Conservation (phyloP, 1,284 basidiomycete genomes). For the Ustilago hordei region DNA sequence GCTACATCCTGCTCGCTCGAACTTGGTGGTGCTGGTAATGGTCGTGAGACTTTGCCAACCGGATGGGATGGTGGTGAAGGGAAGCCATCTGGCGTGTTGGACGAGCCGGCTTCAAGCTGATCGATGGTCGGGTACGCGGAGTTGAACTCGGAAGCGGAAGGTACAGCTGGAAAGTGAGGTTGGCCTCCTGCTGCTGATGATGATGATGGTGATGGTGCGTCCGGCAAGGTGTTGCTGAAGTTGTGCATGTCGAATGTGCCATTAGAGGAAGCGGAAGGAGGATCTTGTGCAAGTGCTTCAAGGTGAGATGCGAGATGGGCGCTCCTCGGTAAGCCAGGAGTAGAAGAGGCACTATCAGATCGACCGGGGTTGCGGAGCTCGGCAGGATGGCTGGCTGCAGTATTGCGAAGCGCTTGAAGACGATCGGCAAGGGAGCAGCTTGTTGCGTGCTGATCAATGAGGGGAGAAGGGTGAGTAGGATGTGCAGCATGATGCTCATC, state of each 20-base stretch:
- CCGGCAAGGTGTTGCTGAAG: constrained; percentile 26
- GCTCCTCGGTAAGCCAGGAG: constrained; percentile 13
- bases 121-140: constrained; percentile 57
- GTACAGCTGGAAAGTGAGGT: constrained; percentile 34
- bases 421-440: constrained; percentile 47
- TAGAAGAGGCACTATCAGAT: constrained; percentile 23
- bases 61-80: constrained; percentile 47
- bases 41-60: constrained; percentile 39
- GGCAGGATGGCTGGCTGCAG: constrained; percentile 37
- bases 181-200: background rate
- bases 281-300: constrained; percentile 30
- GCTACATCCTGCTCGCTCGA: constrained; percentile 39
- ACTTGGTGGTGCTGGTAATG: constrained; percentile 48
- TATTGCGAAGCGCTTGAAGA: constrained; percentile 45
- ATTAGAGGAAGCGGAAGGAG: constrained; percentile 8
- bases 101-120: constrained; percentile 45
- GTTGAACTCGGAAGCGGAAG: constrained; percentile 52
- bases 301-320: constrained; percentile 31
- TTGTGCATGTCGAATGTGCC: constrained; percentile 29
- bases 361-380: constrained; percentile 33
- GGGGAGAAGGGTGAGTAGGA: constrained; percentile 42
- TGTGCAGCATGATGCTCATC: constrained; percentile 37
- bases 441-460: constrained; percentile 38
- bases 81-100: constrained; percentile 26
- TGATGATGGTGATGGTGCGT: background rate